Percentiles rank a stretch among this genome's conserved stretches.
These are phyloP conservation scores for Lycium ferocissimum DNA, from an alignment of 257 asterid species.

Conservation along the genomic window DNA sequence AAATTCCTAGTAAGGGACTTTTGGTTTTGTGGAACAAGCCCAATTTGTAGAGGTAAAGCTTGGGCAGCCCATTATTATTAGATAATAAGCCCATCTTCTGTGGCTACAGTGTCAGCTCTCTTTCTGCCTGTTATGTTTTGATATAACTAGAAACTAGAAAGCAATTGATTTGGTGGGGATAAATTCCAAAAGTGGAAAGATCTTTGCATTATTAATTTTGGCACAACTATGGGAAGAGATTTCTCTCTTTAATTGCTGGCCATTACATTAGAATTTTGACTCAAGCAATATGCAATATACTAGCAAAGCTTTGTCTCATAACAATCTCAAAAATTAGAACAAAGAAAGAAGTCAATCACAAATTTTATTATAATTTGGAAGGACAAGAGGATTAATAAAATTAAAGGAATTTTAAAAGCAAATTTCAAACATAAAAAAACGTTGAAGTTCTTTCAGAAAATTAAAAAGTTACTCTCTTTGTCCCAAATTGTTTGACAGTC, in stretches of 20 bases:
- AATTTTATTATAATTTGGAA: background rate
- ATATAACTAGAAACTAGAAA: background rate
- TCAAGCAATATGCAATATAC: background rate
- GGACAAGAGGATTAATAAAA: no score
- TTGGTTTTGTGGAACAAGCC: no score
- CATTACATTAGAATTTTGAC: conserved; percentile 20
- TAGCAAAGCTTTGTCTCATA: background rate
- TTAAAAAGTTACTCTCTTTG: background rate
- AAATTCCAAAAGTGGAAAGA: background rate
- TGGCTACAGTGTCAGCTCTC: background rate
- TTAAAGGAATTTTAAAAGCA: background rate
- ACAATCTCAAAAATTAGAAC: background rate
- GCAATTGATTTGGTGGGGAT: background rate
- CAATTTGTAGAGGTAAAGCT: no score
- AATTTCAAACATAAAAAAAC: background rate
- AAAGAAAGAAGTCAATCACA: background rate
- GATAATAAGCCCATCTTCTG: background rate
- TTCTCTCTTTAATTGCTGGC: background rate
- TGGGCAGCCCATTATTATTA: background rate
- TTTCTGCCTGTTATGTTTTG: background rate
- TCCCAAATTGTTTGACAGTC: background rate
- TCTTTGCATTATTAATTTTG: background rate
- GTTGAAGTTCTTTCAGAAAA: no score
- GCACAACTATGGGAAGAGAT: background rate
- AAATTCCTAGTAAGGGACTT: no score